Evolutionary conservation across 2,329 filamentous ascomycete genomes (phyloP).

Genomic region (Cladosporium colombiae): DNA sequence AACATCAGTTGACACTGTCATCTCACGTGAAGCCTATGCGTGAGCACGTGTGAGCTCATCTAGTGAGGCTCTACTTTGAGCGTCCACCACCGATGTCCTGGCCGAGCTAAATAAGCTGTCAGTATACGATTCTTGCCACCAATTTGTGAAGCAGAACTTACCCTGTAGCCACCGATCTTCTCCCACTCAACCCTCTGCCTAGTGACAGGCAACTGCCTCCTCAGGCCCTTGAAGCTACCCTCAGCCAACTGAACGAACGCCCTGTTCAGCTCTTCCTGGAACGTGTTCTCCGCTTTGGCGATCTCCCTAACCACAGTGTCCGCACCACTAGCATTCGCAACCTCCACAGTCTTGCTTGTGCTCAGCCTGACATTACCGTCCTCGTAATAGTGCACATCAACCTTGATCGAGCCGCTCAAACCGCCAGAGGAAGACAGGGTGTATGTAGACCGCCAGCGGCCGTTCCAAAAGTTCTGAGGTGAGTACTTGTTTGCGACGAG

Average conservation of each 20-base stretch:
- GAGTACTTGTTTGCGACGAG: conserved; percentile 97
- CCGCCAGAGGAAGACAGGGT: conserved; percentile 65
- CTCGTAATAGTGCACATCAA: conserved; percentile 99
- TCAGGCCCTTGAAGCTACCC: conserved; percentile 89
- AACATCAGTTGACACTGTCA: neutral
- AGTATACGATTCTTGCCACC: neutral
- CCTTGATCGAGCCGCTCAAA: conserved; percentile 79
- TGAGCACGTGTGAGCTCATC: too few relatives aligned
- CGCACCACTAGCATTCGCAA: conserved; percentile 61
- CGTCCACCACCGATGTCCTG: conserved; percentile 55
- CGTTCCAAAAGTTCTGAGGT: conserved; percentile 98
- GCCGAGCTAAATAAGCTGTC: conserved; percentile 38
- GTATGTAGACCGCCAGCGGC: conserved; percentile 91
- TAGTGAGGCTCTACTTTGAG: conserved; percentile 35
- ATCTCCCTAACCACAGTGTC: conserved; percentile 76
- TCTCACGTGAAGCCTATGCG: neutral
- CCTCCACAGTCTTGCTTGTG: conserved; percentile 73
- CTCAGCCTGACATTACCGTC: conserved; percentile 94
- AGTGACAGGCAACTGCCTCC: conserved; percentile 91
- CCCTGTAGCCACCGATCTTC: conserved; percentile 88
- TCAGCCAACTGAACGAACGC: conserved; percentile 88
- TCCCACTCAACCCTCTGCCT: conserved; percentile 99
- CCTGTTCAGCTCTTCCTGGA: conserved; percentile 92
- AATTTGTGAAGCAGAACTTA: conserved; percentile 49
- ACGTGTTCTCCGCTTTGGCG: conserved; percentile 78